Evolutionary conservation across 495 filamentous ascomycete species (phyloP), one percentile per base, ranked within the genome.

Genomic region (Bacidia rubella): DNA sequence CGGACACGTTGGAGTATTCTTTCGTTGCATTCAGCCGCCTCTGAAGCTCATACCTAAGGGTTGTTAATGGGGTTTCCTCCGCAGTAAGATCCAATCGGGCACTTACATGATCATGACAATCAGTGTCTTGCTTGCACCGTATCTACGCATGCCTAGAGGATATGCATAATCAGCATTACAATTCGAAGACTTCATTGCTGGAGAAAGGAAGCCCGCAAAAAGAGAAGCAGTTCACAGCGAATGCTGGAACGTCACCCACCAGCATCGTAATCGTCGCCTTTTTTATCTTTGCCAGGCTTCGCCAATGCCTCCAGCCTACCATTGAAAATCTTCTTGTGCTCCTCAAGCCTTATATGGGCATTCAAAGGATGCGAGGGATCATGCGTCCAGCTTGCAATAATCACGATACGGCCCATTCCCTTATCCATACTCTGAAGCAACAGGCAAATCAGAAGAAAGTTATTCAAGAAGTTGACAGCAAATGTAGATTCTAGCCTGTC

Each of bases 321-420:
- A 9, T 22, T n/a, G 40, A 51, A 23, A 12, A 51, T 24, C 40
- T 25, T 51, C 49, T 51, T 51, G 26, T 51, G 49, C 35, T 51
- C 23, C 26, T 41, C 49, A 39, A 21, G n/a, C 15, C 9, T 41
- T 19, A 42, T 41, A 19, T 11, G 1, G 19, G 19, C 23, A 22
- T 41, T 51, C 49, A 51, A 23, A 11, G 20, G 12, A 24, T 41
- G 22, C 11, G 27, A 32, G 20, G 48, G 25, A 51, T 51, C 32
- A 26, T 51, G 32, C 20, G 21, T 51, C 49, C 49, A 51, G 49
- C 49, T 43, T 38, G 35, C 19, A 20, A 52, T 21, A 40, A 43
- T 9, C 20, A 43, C 38, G 10, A 43, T 26, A 24, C 21, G 29
- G 20, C 49, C 35, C 21, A 26, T 44, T 52, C 21, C 19, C n/a